Base-by-base conservation (phyloP, 2,329 filamentous ascomycete genomes). In the Neoscytalidium dimidiatum region DNA sequence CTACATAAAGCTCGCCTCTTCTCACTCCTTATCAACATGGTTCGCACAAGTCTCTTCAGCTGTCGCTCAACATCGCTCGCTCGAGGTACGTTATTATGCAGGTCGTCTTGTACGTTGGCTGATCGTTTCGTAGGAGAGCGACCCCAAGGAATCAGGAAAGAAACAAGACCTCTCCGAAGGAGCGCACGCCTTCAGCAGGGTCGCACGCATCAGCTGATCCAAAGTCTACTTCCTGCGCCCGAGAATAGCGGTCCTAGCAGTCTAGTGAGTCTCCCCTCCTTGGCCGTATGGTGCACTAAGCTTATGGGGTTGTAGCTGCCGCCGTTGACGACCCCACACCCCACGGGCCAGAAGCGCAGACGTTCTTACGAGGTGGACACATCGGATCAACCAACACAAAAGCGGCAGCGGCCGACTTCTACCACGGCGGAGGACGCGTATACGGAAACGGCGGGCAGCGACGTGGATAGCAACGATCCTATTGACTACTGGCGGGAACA, bases 401-500 rank as follows among this genome's bases (percentile, higher is more conserved):
- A 49, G 46, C 46, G 46, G 46, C 46, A 49, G 46, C 46, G 46
- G 19, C 46, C 46, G 46, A 4, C n/a, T 49, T 23, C 19, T 13
- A 23, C 2, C 14, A 49, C 46, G 9, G n/a, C 46, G 6, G 46
- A 49, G 46, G 46, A 21, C 46, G 14, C n/a, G n/a, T 19, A 49
- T 19, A n/a, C 13, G 17, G 46, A 49, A 49, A 49, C 46, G 26
- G 46, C 46, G 26, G n/a, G 46, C 46, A 19, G 23, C 11, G 4
- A n/a, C 26, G 48, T 3, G 26, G 26, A 51, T 6, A 31, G 48
- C 52, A 46, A 2, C 17, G 29, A 61, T n/a, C 43, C 43, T 44
- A 61, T 61, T n/a, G 28, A 61, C 43, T 48, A 46, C 28, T 61
- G 56, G 56, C 56, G 56, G 43, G 21, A 29, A 61, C 38, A 61